phyloP scores from a whole-genome alignment of 305 asterid genomes.

The Plantago coronopus region DNA sequence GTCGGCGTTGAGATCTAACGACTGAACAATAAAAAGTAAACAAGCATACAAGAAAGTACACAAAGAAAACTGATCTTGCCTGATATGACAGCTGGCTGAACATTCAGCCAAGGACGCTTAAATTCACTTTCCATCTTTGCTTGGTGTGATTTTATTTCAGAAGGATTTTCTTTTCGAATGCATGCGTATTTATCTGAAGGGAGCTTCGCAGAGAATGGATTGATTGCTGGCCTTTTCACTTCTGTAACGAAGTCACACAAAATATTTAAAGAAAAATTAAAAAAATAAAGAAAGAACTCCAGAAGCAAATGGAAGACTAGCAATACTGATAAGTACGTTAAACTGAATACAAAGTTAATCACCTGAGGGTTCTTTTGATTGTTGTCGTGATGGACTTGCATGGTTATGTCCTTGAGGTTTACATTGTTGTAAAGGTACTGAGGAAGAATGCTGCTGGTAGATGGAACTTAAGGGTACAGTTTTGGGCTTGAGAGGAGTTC shows the following conservation, averaged over 20 bases:
- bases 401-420: conserved; percentile 29
- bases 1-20: not conserved
- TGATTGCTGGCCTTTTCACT: conserved; percentile 4
- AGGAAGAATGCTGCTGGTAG: conserved; percentile 18
- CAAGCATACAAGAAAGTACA: no score
- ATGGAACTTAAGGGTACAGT: conserved; percentile 9
- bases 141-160: conserved; percentile 16
- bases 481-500: conserved; percentile 17
- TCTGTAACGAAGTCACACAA: conserved; percentile 5
- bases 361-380: conserved; percentile 30
- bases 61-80: conserved; percentile 21
- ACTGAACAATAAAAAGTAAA: not conserved
- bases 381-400: conserved; percentile 15
- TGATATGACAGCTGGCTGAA: conserved; percentile 6
- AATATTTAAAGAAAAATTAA: no score
- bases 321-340: not conserved
- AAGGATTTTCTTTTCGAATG: conserved; percentile 14
- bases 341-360: conserved; percentile 4
- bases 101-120: conserved; percentile 9
- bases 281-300: not conserved
- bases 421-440: conserved; percentile 18
- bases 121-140: not conserved
- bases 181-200: not conserved
- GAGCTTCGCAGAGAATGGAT: not conserved
- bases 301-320: not conserved